These are phyloP conservation scores for Ustilago curta DNA, from an alignment of 1,284 basidiomycete genomes.

Conservation along the genomic window DNA sequence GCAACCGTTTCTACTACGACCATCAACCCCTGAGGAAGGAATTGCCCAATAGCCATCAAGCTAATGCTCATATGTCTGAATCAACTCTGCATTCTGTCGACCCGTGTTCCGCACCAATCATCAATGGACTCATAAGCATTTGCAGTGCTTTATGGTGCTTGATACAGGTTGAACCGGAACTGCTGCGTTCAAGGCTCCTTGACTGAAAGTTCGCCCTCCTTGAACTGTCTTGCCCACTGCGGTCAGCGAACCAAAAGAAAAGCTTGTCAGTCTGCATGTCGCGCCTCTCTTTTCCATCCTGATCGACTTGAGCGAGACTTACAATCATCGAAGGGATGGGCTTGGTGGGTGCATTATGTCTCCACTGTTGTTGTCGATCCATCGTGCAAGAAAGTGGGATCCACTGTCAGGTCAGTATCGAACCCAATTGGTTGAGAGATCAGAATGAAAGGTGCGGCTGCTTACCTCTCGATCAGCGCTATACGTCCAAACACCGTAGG, in stretches of 20 bases:
- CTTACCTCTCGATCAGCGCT: constrained; percentile 73
- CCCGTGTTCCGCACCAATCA: background rate
- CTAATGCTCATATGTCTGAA: too few species aligned
- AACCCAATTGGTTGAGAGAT: background rate
- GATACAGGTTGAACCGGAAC: background rate
- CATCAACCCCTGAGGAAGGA: too few species aligned
- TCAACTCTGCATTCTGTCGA: too few species aligned
- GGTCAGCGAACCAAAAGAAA: background rate
- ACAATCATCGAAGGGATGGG: constrained; percentile 64
- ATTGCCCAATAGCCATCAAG: too few species aligned
- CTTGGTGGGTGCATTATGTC: constrained; percentile 64
- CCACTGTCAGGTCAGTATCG: constrained; percentile 1
- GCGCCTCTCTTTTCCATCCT: background rate
- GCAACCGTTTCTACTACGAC: background rate
- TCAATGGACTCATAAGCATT: background rate
- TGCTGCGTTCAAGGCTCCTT: constrained; percentile 55
- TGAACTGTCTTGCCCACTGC: constrained; percentile 68
- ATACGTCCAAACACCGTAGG: constrained; percentile 72
- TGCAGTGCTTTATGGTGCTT: constrained; percentile 12
- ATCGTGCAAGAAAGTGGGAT: background rate
- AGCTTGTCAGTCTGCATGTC: constrained; percentile 6
- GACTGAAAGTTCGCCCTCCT: constrained; percentile 63
- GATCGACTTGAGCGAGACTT: constrained; percentile 14
- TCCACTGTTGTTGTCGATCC: constrained; percentile 51
- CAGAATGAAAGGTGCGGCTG: background rate